Conservation (phyloP, 257 asterid species). For the Paraleonurus japonicus region DNA sequence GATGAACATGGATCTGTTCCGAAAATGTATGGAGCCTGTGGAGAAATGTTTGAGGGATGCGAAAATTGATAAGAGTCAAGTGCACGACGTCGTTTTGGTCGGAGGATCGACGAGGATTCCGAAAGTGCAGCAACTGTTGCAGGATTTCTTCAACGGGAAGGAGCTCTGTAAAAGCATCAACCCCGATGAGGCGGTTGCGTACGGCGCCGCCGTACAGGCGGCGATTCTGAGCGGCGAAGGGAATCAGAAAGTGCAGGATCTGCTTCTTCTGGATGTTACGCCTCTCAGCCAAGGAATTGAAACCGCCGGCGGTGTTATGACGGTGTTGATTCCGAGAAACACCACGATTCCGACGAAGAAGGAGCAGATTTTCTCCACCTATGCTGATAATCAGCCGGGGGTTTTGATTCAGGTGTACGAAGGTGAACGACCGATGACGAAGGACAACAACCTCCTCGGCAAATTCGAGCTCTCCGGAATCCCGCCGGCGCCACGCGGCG, state of each 20-base stretch:
- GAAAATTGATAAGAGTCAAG: constrained; percentile 37
- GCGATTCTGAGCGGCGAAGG: constrained; percentile 56
- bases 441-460: constrained; percentile 57
- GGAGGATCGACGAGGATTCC: constrained; percentile 66
- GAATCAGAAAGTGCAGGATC: constrained; percentile 47
- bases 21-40: constrained; percentile 61
- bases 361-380: constrained; percentile 53
- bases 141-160: constrained; percentile 55
- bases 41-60: constrained; percentile 56
- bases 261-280: constrained; percentile 51
- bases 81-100: constrained; percentile 62
- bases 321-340: constrained; percentile 52
- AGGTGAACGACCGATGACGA: constrained; percentile 58
- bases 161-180: constrained; percentile 62
- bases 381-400: constrained; percentile 50
- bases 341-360: constrained; percentile 62
- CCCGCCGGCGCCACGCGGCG: constrained; percentile 54
- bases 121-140: constrained; percentile 53
- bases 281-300: constrained; percentile 56
- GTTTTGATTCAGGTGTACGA: constrained; percentile 55
- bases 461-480: constrained; percentile 56
- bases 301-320: constrained; percentile 64
- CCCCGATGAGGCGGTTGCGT: constrained; percentile 66
- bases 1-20: constrained; percentile 54
- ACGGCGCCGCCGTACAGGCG: constrained; percentile 64